Conservation (phyloP, 1,139 yeast genomes). For the Meyerozyma sp. region DNA sequence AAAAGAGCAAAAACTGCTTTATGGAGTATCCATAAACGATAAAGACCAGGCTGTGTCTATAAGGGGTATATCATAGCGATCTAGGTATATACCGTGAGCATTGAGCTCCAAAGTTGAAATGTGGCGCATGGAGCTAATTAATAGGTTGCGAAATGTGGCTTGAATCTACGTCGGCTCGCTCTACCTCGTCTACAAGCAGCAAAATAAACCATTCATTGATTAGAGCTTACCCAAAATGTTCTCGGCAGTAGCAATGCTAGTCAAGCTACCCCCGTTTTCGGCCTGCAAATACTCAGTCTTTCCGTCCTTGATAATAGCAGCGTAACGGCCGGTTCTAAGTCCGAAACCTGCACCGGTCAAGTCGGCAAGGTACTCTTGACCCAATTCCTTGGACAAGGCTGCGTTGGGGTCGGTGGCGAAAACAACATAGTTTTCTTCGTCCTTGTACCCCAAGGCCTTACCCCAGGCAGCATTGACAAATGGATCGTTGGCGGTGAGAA, state of each 20-base stretch:
- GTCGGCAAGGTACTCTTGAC: slow-evolving; percentile 47
- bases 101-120: too few species aligned
- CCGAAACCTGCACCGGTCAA: slow-evolving; percentile 56
- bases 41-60: too few species aligned
- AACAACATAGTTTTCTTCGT: slow-evolving; percentile 43
- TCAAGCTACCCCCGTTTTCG: slow-evolving; percentile 39
- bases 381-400: slow-evolving; percentile 55
- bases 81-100: too few species aligned
- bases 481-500: slow-evolving; percentile 77
- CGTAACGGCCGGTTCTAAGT: slow-evolving; percentile 66
- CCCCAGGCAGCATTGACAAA: slow-evolving; percentile 83
- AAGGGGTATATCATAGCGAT: too few species aligned
- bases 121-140: too few species aligned
- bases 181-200: too few species aligned
- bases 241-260: slow-evolving; percentile 55
- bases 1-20: too few species aligned
- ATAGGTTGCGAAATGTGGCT: too few species aligned
- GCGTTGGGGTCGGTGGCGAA: slow-evolving; percentile 75
- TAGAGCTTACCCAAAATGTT: slow-evolving; percentile 37
- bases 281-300: slow-evolving; percentile 11
- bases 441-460: slow-evolving; percentile 54
- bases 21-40: too few species aligned
- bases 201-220: neutral
- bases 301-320: slow-evolving; percentile 54
- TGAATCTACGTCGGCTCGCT: too few species aligned